Evolutionary conservation across 805 yeast genomes (phyloP), one percentile per base, ranked within the genome.

Genomic region (Candida sakaeoensis): DNA sequence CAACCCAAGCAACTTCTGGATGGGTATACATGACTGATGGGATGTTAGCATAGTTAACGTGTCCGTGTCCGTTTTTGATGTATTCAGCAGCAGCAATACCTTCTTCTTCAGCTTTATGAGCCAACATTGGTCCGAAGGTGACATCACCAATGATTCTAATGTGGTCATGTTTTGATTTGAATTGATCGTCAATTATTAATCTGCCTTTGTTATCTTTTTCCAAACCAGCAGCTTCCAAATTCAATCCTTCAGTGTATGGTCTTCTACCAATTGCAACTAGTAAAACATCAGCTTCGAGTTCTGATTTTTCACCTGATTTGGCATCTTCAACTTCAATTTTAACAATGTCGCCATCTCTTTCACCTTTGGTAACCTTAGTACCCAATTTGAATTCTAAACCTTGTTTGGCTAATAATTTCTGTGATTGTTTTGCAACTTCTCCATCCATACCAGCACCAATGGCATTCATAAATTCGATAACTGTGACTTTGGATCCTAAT

Each of bases 1-100:
- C 99, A 53, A 86, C 96, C 99, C 99, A 93, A 39, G 98, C 98
- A 53, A 93, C 96, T 75, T 93, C 99, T 49, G 99, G 99, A 71
- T 89, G 96, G 36, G 98, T 83, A 77, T 93, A 93, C 99, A 93
- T 93, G 52, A 93, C 99, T 25, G 96, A 80, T 51, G 99, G 99
- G 54, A 93, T 93, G 73, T 86, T 95, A 55, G 82, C 95, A 71
- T 93, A 93, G 81, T 93, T 93, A 53, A 93, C 98, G 65, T 93
- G 99, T 45, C 99, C 99, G 61, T 85, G 85, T 51, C 98, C 99
- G 52, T 68, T 68, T 75, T 88, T 88, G 65, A 93, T 79, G 74
- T 80, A 86, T 73, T 93, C 99, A 50, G 77, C 98, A 51, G 96
- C 98, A 43, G 99, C 99, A 53, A 93, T 83, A 70, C 96, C 99